These are phyloP conservation scores for Hibiscus trionum DNA, from an alignment of 345 rosid species.

Conservation along the genomic window DNA sequence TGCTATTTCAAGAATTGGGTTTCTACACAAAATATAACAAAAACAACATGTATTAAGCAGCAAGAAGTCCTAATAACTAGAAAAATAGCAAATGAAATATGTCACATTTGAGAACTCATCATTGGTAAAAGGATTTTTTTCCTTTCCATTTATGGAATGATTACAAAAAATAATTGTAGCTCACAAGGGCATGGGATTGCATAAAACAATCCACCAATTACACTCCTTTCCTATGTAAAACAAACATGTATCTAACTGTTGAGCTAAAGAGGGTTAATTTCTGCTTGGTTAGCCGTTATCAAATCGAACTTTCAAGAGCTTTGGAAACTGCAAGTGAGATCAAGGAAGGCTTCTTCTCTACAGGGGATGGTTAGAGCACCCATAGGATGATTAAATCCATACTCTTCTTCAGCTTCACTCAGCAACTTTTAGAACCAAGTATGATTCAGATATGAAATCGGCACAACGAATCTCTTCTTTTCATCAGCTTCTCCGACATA, in stretches of 20 bases:
- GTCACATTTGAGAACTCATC: no score
- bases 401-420: neutral
- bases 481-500: neutral
- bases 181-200: neutral
- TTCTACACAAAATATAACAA: no score
- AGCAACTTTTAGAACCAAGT: neutral
- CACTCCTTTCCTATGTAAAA: neutral
- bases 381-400: neutral
- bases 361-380: neutral
- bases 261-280: neutral
- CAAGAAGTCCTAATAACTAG: no score
- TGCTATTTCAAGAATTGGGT: no score
- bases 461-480: neutral
- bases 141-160: neutral
- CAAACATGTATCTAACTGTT: neutral
- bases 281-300: neutral
- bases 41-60: no score
- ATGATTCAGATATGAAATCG: neutral
- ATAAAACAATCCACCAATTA: neutral
- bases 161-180: neutral
- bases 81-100: no score
- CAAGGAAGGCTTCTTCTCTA: neutral
- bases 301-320: neutral
- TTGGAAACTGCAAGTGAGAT: neutral
- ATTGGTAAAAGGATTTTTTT: neutral